A percentile compares a stretch with the other conserved stretches of the same genome.
Evolutionary conservation across 139 green algal species (phyloP).

Genomic region (Yamagishiella unicocca): DNA sequence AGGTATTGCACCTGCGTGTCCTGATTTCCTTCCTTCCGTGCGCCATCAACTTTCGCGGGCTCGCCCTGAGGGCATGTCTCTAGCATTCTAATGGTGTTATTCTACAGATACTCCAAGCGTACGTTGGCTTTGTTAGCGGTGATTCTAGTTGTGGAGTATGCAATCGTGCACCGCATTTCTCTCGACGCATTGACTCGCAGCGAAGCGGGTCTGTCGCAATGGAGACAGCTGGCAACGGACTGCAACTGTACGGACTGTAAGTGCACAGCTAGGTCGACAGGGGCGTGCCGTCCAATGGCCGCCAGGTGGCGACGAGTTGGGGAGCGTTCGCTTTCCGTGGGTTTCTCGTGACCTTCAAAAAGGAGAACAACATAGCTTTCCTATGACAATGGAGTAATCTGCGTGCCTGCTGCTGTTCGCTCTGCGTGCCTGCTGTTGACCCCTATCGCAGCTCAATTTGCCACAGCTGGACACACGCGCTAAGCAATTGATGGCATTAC

Average conservation of each 20-base stretch:
- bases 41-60: too few species aligned
- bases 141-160: constrained; percentile 16
- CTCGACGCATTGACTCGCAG: constrained; percentile 28
- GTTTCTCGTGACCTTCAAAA: background rate
- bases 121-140: background rate
- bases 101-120: background rate
- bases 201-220: constrained; percentile 15
- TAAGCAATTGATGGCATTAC: background rate
- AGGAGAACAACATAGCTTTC: background rate
- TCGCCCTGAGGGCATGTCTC: too few species aligned
- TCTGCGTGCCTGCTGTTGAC: background rate
- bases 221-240: constrained; percentile 2
- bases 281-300: background rate
- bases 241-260: constrained; percentile 33
- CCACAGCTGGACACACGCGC: background rate
- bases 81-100: constrained; percentile 27
- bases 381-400: background rate
- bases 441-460: background rate
- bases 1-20: too few species aligned
- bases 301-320: background rate
- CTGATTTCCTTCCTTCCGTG: too few species aligned
- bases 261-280: background rate
- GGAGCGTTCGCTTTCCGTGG: background rate
- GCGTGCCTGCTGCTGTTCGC: background rate
- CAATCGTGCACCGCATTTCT: constrained; percentile 17